Percentiles rank a stretch among this genome's conserved stretches.
Evolutionary conservation across 352 stramenopile genomes (phyloP).

Genomic region (Globisporangium perplexum): DNA sequence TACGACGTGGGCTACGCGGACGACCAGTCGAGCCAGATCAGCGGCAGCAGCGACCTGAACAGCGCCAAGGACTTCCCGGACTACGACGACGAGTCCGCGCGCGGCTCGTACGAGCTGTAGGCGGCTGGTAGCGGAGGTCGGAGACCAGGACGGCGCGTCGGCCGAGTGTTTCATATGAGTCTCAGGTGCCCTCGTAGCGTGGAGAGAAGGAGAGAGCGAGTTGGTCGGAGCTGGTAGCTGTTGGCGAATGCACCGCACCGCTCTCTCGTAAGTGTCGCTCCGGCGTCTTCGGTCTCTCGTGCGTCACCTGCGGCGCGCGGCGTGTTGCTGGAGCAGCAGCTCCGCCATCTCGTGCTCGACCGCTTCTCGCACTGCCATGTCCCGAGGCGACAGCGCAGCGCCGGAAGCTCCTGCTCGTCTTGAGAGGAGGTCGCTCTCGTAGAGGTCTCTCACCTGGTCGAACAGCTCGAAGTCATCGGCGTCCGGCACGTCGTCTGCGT

Average conservation of each 20-base stretch:
- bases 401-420: not conserved
- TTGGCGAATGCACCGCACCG: not conserved
- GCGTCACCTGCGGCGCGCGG: not conserved
- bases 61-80: slow-evolving; percentile 66
- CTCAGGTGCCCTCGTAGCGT: not conserved
- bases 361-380: slow-evolving; percentile 24
- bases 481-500: not conserved
- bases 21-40: slow-evolving; percentile 70
- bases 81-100: slow-evolving; percentile 61
- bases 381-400: slow-evolving; percentile 1
- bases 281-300: not conserved
- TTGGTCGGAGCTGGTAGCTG: not conserved
- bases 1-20: slow-evolving; percentile 40
- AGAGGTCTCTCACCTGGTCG: slow-evolving; percentile 24
- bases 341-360: slow-evolving; percentile 32
- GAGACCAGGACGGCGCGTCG: not conserved
- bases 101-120: slow-evolving; percentile 80
- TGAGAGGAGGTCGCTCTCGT: slow-evolving; percentile 18
- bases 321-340: slow-evolving; percentile 23
- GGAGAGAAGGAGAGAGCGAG: not conserved
- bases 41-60: slow-evolving; percentile 57
- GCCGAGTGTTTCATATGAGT: not conserved
- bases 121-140: no score
- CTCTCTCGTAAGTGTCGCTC: not conserved
- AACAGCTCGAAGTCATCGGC: slow-evolving; percentile 16